These are phyloP conservation scores for Aureobasidium sp. DNA, from an alignment of 2,329 filamentous ascomycete species.

Conservation along the genomic window DNA sequence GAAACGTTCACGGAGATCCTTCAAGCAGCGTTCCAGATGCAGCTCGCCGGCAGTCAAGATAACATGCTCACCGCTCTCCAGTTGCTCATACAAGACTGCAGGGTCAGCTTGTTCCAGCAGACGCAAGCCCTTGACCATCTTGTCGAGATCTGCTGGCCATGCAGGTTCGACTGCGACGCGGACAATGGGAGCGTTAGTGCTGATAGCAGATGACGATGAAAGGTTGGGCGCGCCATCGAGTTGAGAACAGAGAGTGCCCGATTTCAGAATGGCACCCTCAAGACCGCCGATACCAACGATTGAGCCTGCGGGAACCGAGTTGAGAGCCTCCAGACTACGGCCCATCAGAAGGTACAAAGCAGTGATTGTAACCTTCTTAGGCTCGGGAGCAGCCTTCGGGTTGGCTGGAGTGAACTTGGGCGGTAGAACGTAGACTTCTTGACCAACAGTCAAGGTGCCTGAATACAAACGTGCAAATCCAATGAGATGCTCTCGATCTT, in stretches of 20 bases:
- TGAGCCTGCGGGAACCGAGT: slow-evolving; percentile 81
- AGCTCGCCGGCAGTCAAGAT: slow-evolving; percentile 88
- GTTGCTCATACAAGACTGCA: slow-evolving; percentile 90
- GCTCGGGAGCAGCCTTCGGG: slow-evolving; percentile 62
- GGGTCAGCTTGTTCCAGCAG: slow-evolving; percentile 91
- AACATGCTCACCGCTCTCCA: slow-evolving; percentile 89
- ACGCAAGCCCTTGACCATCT: slow-evolving; percentile 83
- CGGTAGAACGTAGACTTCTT: slow-evolving; percentile 81
- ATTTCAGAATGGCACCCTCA: slow-evolving; percentile 90
- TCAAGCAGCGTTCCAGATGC: slow-evolving; percentile 87
- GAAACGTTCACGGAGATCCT: slow-evolving; percentile 86
- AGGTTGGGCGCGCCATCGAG: slow-evolving; percentile 82
- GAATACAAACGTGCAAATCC: slow-evolving; percentile 94
- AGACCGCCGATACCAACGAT: slow-evolving; percentile 93
- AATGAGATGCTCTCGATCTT: slow-evolving; percentile 80
- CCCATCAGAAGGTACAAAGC: slow-evolving; percentile 96
- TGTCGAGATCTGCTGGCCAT: slow-evolving; percentile 82
- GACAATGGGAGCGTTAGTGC: slow-evolving; percentile 71
- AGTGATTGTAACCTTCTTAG: slow-evolving; percentile 74
- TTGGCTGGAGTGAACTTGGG: slow-evolving; percentile 86
- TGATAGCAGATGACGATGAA: slow-evolving; percentile 71
- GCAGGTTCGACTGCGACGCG: slow-evolving; percentile 90
- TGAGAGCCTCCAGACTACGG: slow-evolving; percentile 70
- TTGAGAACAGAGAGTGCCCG: slow-evolving; percentile 84
- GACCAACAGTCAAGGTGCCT: slow-evolving; percentile 79